These are phyloP conservation scores for Mortierella sp. DNA, from an alignment of 371 early-diverging fungal species.

Conservation along the genomic window DNA sequence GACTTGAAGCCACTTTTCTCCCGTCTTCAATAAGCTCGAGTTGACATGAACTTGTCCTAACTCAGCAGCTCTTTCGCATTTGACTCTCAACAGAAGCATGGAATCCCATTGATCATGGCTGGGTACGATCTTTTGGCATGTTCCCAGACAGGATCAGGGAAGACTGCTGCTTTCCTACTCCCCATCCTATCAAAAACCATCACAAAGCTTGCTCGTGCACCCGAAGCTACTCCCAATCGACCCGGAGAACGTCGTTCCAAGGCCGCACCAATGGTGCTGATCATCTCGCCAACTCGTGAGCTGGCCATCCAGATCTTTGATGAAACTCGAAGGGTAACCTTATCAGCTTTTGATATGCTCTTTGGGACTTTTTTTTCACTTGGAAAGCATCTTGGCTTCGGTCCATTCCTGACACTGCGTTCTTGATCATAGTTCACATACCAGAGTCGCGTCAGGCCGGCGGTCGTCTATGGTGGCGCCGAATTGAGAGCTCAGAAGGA, in stretches of 20 bases:
- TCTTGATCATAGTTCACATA: slow-evolving; percentile 57
- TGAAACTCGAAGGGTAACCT: slow-evolving; percentile 54
- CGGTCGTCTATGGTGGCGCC: slow-evolving; percentile 93
- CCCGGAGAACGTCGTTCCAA: slow-evolving; percentile 28
- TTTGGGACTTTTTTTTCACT: neutral
- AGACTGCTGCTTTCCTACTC: slow-evolving; percentile 79
- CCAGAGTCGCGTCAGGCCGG: slow-evolving; percentile 62
- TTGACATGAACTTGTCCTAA: no score
- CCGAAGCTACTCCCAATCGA: slow-evolving; percentile 5
- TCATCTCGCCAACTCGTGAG: slow-evolving; percentile 71
- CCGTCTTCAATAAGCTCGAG: no score
- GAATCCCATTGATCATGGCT: slow-evolving; percentile 72
- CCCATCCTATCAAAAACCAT: slow-evolving; percentile 56
- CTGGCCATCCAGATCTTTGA: slow-evolving; percentile 69
- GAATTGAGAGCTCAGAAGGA: slow-evolving; percentile 85
- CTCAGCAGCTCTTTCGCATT: no score
- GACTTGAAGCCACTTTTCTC: no score
- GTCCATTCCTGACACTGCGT: neutral
- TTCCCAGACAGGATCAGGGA: slow-evolving; percentile 85
- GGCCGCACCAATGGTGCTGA: slow-evolving; percentile 46
- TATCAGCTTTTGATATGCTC: neutral
- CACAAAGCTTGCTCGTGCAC: slow-evolving; percentile 15
- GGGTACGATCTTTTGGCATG: slow-evolving; percentile 81
- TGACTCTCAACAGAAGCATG: slow-evolving; percentile 56
- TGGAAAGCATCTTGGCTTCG: neutral